Percentiles rank a stretch among this genome's conserved stretches.
phyloP scores from a whole-genome alignment of 352 stramenopile genomes.

The Pythium aquatile region DNA sequence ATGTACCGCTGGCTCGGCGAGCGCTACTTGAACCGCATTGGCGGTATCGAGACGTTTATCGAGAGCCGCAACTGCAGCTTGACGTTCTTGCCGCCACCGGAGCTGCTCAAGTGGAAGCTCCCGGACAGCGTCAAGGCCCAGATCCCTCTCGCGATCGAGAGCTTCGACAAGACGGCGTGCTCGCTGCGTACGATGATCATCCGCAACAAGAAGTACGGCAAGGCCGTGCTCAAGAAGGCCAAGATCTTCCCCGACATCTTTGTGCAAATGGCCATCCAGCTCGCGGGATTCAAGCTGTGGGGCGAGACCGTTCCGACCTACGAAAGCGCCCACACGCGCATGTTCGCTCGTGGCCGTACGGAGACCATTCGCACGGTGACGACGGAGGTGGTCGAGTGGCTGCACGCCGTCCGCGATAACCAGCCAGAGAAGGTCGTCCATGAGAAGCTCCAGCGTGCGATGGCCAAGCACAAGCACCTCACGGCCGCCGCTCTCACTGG shows the following conservation, averaged over 20 bases:
- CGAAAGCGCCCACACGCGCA: conserved; percentile 92
- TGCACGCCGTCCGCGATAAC: conserved; percentile 51
- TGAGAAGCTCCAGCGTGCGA: conserved; percentile 18
- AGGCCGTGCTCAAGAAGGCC: conserved; percentile 69
- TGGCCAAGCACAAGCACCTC: background rate
- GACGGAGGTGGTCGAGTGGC: conserved; percentile 74
- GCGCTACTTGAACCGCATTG: conserved; percentile 61
- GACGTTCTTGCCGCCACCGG: conserved; percentile 52
- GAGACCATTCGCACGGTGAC: conserved; percentile 84
- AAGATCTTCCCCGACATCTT: conserved; percentile 92
- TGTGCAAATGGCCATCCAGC: conserved; percentile 93
- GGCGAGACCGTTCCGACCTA: conserved; percentile 90
- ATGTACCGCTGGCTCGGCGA: conserved; percentile 64
- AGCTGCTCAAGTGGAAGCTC: conserved; percentile 57
- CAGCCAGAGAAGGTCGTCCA: background rate
- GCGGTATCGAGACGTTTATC: conserved; percentile 63
- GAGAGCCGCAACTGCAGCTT: conserved; percentile 46
- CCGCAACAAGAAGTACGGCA: conserved; percentile 82
- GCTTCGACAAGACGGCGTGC: conserved; percentile 68
- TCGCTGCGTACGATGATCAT: conserved; percentile 81
- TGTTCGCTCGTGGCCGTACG: conserved; percentile 93
- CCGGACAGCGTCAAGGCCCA: conserved; percentile 29
- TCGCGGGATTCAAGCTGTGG: conserved; percentile 90
- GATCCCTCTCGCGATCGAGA: conserved; percentile 51
- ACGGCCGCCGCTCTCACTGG: conserved; percentile 37